A percentile compares a stretch with the other conserved stretches of the same genome.
Evolutionary conservation across 2,329 filamentous ascomycete species (phyloP).

Genomic region (Aaosphaeria arxii): DNA sequence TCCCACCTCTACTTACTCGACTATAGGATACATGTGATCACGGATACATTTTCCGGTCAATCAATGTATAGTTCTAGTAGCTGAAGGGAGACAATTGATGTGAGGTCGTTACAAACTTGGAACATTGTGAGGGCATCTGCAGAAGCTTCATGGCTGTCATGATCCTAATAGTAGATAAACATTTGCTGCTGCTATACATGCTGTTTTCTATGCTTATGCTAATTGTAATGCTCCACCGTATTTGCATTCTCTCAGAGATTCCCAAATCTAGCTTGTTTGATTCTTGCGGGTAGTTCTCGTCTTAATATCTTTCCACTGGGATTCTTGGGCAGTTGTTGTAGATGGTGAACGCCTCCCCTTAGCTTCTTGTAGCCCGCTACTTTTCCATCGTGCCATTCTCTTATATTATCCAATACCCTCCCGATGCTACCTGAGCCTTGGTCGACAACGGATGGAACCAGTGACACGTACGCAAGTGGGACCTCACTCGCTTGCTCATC

Average conservation of each 20-base stretch:
- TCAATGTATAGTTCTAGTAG: no score
- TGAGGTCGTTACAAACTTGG: no score
- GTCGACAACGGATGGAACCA: background rate
- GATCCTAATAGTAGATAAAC: no score
- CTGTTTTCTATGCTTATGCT: no score
- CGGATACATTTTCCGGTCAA: no score
- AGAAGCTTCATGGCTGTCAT: no score
- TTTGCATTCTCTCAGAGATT: background rate
- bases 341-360: slow-evolving; percentile 19
- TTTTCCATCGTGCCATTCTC: slow-evolving; percentile 20
- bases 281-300: slow-evolving; percentile 13
- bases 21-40: no score
- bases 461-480: slow-evolving; percentile 26
- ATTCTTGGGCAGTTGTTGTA: slow-evolving; percentile 26
- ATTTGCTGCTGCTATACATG: no score
- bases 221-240: background rate
- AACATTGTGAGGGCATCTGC: no score
- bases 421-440: background rate
- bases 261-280: background rate
- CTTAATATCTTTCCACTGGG: slow-evolving; percentile 28
- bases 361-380: slow-evolving; percentile 31
- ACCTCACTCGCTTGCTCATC: slow-evolving; percentile 23
- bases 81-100: no score
- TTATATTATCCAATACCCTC: slow-evolving; percentile 13
- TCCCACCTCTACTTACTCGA: no score